phyloP scores from a whole-genome alignment of 768 basidiomycete species.

The Boletus patriciae region DNA sequence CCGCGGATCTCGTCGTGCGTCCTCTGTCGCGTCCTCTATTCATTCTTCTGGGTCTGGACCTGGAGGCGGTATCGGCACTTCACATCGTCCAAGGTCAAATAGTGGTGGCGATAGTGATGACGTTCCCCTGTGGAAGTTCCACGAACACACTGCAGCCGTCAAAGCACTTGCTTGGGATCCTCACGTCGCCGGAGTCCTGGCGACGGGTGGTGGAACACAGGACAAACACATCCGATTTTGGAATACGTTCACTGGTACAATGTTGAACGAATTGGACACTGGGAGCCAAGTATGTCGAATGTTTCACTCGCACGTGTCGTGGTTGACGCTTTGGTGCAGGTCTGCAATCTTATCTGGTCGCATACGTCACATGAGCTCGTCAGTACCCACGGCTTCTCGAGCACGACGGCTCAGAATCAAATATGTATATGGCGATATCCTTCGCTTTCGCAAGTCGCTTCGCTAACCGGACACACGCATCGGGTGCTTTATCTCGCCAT shows the following conservation, averaged over 20 bases:
- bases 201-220: slow-evolving; percentile 97
- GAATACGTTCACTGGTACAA: slow-evolving; percentile 85
- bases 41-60: slow-evolving; percentile 32
- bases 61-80: slow-evolving; percentile 27
- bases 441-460: slow-evolving; percentile 89
- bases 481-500: slow-evolving; percentile 97
- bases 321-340: slow-evolving; percentile 46
- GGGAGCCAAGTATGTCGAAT: slow-evolving; percentile 75
- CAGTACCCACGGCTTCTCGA: slow-evolving; percentile 96
- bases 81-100: slow-evolving; percentile 27
- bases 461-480: slow-evolving; percentile 90
- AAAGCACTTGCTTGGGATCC: slow-evolving; percentile 99
- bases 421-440: slow-evolving; percentile 97
- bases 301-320: not conserved
- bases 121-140: slow-evolving; percentile 88
- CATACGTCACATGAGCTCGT: slow-evolving; percentile 95
- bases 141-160: slow-evolving; percentile 95
- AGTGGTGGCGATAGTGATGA: slow-evolving; percentile 38
- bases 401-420: slow-evolving; percentile 92
- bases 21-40: slow-evolving; percentile 25
- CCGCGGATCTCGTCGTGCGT: slow-evolving; percentile 53
- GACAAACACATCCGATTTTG: slow-evolving; percentile 98
- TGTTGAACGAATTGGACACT: slow-evolving; percentile 88
- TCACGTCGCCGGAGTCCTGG: slow-evolving; percentile 85
- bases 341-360: slow-evolving; percentile 97